These are phyloP conservation scores for Odonthalia washingtoniensis DNA, from an alignment of 31 red algal genomes.

Conservation along the genomic window DNA sequence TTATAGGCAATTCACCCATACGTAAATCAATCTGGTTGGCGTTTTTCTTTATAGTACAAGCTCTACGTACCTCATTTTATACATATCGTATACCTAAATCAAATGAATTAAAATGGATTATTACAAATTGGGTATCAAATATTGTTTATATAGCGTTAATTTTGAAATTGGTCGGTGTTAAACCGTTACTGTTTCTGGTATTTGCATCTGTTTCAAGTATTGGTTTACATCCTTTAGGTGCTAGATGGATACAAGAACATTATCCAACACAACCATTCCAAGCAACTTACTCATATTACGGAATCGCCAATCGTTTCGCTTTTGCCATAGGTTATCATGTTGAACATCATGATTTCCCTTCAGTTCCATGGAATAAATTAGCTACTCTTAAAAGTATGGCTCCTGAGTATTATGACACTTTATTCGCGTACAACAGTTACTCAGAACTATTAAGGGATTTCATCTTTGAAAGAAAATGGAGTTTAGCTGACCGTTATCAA, in stretches of 20 bases:
- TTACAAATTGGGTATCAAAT: conserved; percentile 77
- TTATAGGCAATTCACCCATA: conserved; percentile 90
- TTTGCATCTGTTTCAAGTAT: conserved; percentile 81
- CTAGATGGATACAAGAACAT: conserved; percentile 99
- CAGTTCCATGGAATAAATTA: conserved; percentile 85
- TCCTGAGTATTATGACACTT: conserved; percentile 96
- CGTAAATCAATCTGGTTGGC: conserved; percentile 96
- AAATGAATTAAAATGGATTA: conserved; percentile 85
- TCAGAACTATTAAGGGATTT: conserved; percentile 91
- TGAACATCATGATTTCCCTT: conserved; percentile 98
- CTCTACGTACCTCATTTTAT: conserved; percentile 83
- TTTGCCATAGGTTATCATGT: conserved; percentile 99
- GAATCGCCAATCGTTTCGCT: conserved; percentile 93
- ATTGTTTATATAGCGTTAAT: conserved; percentile 32
- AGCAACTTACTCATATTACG: conserved; percentile 99
- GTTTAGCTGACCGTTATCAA: conserved; percentile 81
- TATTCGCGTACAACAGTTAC: conserved; percentile 94
- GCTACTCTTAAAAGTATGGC: conserved; percentile 82
- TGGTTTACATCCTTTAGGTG: conserved; percentile 97
- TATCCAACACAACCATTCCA: conserved; percentile 99
- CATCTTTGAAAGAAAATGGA: conserved; percentile 96
- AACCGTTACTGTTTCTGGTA: conserved; percentile 71
- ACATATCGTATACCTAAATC: conserved; percentile 81
- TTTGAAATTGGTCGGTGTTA: conserved; percentile 31
- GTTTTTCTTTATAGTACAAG: conserved; percentile 91